These are phyloP conservation scores for Paramecium pentaurelia DNA, from an alignment of 73 alveolate genomes.

Conservation along the genomic window DNA sequence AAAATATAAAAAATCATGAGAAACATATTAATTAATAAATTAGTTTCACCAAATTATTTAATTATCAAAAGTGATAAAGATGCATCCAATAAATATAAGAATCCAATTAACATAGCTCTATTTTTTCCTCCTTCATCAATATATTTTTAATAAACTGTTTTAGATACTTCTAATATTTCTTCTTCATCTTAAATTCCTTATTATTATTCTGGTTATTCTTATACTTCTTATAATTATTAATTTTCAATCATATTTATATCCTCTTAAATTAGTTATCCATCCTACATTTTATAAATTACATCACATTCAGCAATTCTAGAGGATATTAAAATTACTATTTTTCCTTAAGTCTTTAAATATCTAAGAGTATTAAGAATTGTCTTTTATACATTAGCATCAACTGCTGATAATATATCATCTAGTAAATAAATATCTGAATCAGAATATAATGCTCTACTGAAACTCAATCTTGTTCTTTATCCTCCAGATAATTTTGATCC, in stretches of 20 bases:
- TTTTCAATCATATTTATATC: neutral
- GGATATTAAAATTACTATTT: neutral
- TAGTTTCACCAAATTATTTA: neutral
- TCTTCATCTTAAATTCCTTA: neutral
- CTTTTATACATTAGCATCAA: slow-evolving; percentile 64
- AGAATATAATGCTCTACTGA: slow-evolving; percentile 87
- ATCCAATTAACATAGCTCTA: neutral
- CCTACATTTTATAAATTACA: neutral
- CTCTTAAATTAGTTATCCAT: neutral
- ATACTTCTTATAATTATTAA: neutral
- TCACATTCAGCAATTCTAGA: neutral
- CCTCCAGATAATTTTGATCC: slow-evolving; percentile 82
- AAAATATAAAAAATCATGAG: neutral
- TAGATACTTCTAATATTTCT: neutral
- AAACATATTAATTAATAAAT: neutral
- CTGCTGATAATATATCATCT: slow-evolving; percentile 69
- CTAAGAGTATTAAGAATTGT: neutral
- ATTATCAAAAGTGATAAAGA: neutral
- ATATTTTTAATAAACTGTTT: neutral
- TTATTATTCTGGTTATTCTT: neutral
- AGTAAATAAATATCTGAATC: slow-evolving; percentile 70
- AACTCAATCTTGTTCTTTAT: slow-evolving; percentile 78
- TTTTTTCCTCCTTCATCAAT: slow-evolving; percentile 22
- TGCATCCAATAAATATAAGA: neutral
- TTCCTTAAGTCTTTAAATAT: neutral